phyloP scores from a whole-genome alignment of 768 basidiomycete genomes.

The Auricularia cornea region DNA sequence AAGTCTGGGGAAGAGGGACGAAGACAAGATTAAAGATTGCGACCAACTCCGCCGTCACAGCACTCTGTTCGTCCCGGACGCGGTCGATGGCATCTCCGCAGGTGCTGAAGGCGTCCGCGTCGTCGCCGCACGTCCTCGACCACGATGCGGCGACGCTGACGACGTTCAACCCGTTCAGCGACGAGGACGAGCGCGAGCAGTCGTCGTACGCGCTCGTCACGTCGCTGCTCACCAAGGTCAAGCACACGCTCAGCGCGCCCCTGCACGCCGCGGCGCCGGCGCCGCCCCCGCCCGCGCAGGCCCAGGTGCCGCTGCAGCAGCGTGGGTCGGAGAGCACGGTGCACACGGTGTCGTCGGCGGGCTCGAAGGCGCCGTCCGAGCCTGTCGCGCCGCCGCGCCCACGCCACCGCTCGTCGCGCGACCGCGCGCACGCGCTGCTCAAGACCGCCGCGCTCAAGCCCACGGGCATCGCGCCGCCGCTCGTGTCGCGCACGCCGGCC shows the following conservation, averaged over 20 bases:
- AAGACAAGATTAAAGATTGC: too few species aligned
- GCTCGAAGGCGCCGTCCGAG: neutral
- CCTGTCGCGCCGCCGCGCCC: slow-evolving; percentile 14
- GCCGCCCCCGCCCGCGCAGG: slow-evolving; percentile 15
- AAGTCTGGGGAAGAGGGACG: too few species aligned
- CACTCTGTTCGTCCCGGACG: too few species aligned
- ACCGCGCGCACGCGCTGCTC: slow-evolving; percentile 52
- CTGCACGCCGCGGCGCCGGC: slow-evolving; percentile 17
- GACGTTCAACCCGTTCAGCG: slow-evolving; percentile 87
- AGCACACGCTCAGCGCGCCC: slow-evolving; percentile 55
- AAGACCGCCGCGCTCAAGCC: slow-evolving; percentile 42
- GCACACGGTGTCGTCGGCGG: neutral
- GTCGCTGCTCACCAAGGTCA: slow-evolving; percentile 72
- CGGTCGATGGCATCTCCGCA: neutral
- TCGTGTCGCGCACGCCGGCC: slow-evolving; percentile 79
- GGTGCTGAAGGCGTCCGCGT: neutral
- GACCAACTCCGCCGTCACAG: too few species aligned
- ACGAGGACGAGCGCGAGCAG: slow-evolving; percentile 85
- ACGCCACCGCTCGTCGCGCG: slow-evolving; percentile 40
- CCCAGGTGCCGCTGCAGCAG: slow-evolving; percentile 5
- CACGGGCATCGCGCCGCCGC: slow-evolving; percentile 50
- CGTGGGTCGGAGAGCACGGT: slow-evolving; percentile 28
- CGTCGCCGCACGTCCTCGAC: slow-evolving; percentile 13
- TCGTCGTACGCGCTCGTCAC: slow-evolving; percentile 80
- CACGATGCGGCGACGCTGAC: slow-evolving; percentile 68